phyloP scores from a whole-genome alignment of 106 monocot genomes.

The Acorus gramineus region DNA sequence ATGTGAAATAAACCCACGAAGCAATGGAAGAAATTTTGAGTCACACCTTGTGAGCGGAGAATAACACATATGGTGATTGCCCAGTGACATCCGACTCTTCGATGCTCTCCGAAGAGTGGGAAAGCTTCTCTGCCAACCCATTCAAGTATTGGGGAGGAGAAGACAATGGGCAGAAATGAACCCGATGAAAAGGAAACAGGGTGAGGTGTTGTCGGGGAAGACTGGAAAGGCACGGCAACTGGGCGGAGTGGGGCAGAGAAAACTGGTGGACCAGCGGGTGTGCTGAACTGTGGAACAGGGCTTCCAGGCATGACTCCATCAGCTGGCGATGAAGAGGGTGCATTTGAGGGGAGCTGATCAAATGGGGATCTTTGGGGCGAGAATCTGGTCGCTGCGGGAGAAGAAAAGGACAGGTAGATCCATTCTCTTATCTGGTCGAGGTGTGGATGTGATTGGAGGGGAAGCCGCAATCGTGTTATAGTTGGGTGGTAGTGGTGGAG shows the following conservation, averaged over 20 bases:
- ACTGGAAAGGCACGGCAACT: constrained; percentile 56
- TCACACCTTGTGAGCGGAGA: constrained; percentile 87
- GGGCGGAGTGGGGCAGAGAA: constrained; percentile 77
- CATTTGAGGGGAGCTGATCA: constrained; percentile 8
- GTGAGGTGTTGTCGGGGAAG: constrained; percentile 61
- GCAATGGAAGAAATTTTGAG: background rate
- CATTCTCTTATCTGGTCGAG: constrained; percentile 33
- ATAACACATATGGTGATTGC: constrained; percentile 75
- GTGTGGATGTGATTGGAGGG: constrained; percentile 24
- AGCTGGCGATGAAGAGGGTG: background rate
- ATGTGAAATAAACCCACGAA: background rate
- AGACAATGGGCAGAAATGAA: constrained; percentile 51
- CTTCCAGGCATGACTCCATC: constrained; percentile 21
- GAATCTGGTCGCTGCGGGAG: constrained; percentile 7
- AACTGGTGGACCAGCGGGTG: constrained; percentile 76
- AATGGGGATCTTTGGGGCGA: constrained; percentile 12
- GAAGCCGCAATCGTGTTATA: constrained; percentile 15
- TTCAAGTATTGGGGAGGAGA: constrained; percentile 50
- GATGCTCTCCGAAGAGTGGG: constrained; percentile 26
- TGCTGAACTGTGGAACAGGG: constrained; percentile 51
- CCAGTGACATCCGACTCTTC: constrained; percentile 34
- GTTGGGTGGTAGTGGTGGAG: constrained; percentile 19
- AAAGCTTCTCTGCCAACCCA: constrained; percentile 46
- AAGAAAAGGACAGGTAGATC: constrained; percentile 30
- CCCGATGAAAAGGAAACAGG: constrained; percentile 38